These are phyloP conservation scores for Mycena rebaudengoi DNA, from an alignment of 768 basidiomycete species.

Conservation along the genomic window DNA sequence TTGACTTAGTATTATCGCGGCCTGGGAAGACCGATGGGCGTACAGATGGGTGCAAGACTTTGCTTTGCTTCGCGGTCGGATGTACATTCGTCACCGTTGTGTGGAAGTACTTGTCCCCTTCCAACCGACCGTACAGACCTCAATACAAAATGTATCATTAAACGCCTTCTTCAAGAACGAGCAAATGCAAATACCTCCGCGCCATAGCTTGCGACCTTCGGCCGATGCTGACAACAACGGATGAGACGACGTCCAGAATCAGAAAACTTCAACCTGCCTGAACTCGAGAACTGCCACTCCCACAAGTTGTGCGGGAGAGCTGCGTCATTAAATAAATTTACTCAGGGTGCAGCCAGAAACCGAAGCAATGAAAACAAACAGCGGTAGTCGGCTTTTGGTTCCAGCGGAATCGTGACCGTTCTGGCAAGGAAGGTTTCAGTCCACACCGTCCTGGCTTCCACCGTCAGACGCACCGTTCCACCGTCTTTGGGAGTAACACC, in stretches of 20 bases:
- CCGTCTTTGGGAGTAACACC: slow-evolving; percentile 55
- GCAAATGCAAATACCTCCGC: slow-evolving; percentile 48
- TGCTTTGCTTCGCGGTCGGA: slow-evolving; percentile 80
- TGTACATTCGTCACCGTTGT: slow-evolving; percentile 84
- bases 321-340: slow-evolving; percentile 29
- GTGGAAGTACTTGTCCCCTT: slow-evolving; percentile 63
- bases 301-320: slow-evolving; percentile 53
- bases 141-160: not conserved
- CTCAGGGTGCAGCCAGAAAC: not conserved
- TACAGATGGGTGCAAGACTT: slow-evolving; percentile 74
- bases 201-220: slow-evolving; percentile 59
- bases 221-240: slow-evolving; percentile 55
- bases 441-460: not conserved
- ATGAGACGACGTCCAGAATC: not conserved
- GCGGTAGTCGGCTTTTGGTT: slow-evolving; percentile 69
- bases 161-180: not conserved
- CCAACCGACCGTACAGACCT: slow-evolving; percentile 67
- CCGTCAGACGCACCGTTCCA: slow-evolving; percentile 56
- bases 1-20: not conserved
- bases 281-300: slow-evolving; percentile 71
- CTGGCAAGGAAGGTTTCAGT: slow-evolving; percentile 43
- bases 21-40: slow-evolving; percentile 29
- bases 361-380: slow-evolving; percentile 43
- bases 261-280: slow-evolving; percentile 35
- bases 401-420: slow-evolving; percentile 66